Percentiles rank a stretch among this genome's conserved stretches.
phyloP scores from a whole-genome alignment of 2,329 filamentous ascomycete species.

The Thelonectria blattea region DNA sequence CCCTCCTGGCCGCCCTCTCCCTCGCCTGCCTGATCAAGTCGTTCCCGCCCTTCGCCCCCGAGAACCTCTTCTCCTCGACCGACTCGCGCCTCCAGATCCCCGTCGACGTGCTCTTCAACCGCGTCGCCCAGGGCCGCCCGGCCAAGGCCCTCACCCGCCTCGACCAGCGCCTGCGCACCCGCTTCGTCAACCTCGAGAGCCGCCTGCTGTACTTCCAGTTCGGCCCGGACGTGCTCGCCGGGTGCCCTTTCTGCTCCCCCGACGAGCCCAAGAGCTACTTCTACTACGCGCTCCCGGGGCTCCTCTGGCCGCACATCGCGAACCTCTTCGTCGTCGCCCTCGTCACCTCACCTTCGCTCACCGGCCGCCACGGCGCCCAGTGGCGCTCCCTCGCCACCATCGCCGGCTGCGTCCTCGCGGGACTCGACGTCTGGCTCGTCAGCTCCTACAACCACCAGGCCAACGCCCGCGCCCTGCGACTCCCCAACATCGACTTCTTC shows the following conservation, averaged over 20 bases:
- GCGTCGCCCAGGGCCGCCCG: conserved; percentile 66
- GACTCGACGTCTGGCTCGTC: conserved; percentile 70
- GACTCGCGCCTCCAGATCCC: conserved; percentile 83
- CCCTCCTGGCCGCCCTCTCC: conserved; percentile 61
- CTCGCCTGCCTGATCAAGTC: conserved; percentile 61
- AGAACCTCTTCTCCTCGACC: conserved; percentile 82
- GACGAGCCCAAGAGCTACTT: conserved; percentile 75
- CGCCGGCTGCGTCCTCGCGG: conserved; percentile 61
- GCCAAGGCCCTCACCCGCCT: conserved; percentile 52
- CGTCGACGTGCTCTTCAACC: conserved; percentile 82
- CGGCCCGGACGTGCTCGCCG: conserved; percentile 74
- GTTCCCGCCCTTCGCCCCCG: conserved; percentile 70
- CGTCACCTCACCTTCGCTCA: conserved; percentile 72
- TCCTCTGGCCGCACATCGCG: conserved; percentile 78
- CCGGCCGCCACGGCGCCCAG: conserved; percentile 65
- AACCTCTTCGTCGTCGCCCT: conserved; percentile 77
- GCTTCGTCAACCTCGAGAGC: conserved; percentile 74
- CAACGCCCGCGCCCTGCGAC: conserved; percentile 67
- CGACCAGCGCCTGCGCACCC: conserved; percentile 70
- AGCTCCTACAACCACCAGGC: conserved; percentile 67
- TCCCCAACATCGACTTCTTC: conserved; percentile 71
- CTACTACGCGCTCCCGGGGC: conserved; percentile 77
- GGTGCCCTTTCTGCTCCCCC: conserved; percentile 83
- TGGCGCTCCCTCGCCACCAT: conserved; percentile 78
- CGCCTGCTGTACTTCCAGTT: conserved; percentile 83